These are phyloP conservation scores for Canavalia gladiata DNA, from an alignment of 306 rosid genomes.

Conservation along the genomic window DNA sequence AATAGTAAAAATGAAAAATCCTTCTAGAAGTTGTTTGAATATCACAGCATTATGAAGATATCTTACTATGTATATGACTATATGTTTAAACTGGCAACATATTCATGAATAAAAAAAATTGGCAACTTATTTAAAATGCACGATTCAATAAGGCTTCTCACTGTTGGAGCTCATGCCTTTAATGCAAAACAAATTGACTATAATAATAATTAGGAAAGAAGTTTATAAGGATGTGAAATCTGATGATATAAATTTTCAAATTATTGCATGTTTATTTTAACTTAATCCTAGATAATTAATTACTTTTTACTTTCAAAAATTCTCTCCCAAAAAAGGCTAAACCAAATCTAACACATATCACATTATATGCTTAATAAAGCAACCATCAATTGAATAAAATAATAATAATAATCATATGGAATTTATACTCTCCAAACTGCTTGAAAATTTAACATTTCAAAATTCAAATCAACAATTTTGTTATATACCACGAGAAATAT, in stretches of 20 bases:
- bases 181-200: slow-evolving; percentile 5
- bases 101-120: neutral
- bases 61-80: neutral
- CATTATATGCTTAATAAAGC: too few relatives aligned
- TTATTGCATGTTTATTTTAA: neutral
- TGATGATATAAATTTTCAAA: neutral
- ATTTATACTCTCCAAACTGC: neutral
- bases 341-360: too few relatives aligned
- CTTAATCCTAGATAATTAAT: neutral
- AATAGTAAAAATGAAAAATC: too few relatives aligned
- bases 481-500: neutral
- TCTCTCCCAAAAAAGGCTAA: too few relatives aligned
- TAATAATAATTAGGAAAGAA: slow-evolving; percentile 5
- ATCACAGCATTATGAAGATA: slow-evolving; percentile 33
- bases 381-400: too few relatives aligned
- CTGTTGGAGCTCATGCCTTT: slow-evolving; percentile 14
- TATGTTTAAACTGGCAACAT: neutral
- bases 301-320: neutral
- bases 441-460: neutral
- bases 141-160: slow-evolving; percentile 9
- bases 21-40: slow-evolving; percentile 9
- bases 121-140: slow-evolving; percentile 25
- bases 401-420: neutral
- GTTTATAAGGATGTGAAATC: neutral
- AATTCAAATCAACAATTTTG: slow-evolving; percentile 16